Base-by-base conservation (phyloP, 2,329 filamentous ascomycete species). In the Sclerotinia glacialis region DNA sequence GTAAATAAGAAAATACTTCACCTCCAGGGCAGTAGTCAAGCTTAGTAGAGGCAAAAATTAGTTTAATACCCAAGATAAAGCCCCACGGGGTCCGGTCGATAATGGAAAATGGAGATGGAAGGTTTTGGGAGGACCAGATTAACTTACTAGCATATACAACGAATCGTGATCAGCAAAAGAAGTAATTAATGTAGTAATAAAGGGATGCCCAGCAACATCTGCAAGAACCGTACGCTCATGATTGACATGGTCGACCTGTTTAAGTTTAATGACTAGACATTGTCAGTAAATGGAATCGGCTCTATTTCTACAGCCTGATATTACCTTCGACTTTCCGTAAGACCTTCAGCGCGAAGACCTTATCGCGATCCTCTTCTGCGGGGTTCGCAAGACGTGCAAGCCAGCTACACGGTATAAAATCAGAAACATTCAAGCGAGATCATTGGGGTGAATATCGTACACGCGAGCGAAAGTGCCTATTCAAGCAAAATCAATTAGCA, bases 171-270 rank as follows among this genome's bases (percentile, higher is more conserved):
- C 91, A 75, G 91, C 88, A 80, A 94, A 95, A 71, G 90, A 92
- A 68, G 88, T 89, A 60, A 90, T 83, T 75, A 94, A 84, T 69
- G 85, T 88, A 63, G 91, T 93, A 76, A 95, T 93, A 79, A 94
- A 95, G 31, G 91, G 91, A 76, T 93, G 88, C 31, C 90, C 90
- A 56, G 89, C 87, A 58, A 94, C 89, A 70, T 91, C 88, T 74
- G 87, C 85, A 62, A 95, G 86, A 72, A 94, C 89, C 69, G 87
- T 85, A 72, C 91, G 89, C 81, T 95, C 91, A 78, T 93, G 91
- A 69, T 90, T 89, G 65, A 94, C 91, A 78, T 95, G 91, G 78
- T 94, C 91, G 72, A 94, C 88, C 76, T 95, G 91, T 81, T 94
- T 94, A 67, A 94, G 84, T 70, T 89, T 89, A 77, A 95, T 89